These are phyloP conservation scores for Claviceps quebecensis DNA, from an alignment of 2,329 filamentous ascomycete species.

Conservation along the genomic window DNA sequence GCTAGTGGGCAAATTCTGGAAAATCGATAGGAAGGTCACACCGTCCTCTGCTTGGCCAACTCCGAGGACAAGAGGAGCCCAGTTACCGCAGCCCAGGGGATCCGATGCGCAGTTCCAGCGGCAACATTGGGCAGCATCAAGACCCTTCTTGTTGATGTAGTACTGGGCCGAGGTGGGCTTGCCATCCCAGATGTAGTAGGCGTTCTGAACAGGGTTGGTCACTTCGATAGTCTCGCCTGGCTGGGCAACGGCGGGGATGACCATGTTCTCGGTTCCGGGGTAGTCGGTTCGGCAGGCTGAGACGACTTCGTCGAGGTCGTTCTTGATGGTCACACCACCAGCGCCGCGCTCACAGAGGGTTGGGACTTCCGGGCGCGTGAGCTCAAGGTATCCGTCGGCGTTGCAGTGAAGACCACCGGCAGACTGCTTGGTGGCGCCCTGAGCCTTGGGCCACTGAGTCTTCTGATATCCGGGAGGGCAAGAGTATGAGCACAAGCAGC, in stretches of 20 bases:
- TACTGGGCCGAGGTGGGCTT: conserved; percentile 79
- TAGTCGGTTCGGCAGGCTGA: conserved; percentile 92
- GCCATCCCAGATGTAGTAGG: conserved; percentile 68
- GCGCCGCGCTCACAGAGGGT: conserved; percentile 64
- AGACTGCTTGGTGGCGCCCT: conserved; percentile 71
- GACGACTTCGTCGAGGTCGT: conserved; percentile 53
- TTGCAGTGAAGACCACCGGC: conserved; percentile 81
- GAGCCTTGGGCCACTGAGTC: conserved; percentile 69
- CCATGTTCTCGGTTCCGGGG: conserved; percentile 81
- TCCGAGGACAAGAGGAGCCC: conserved; percentile 74
- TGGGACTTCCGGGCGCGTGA: conserved; percentile 54
- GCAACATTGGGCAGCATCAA: conserved; percentile 54
- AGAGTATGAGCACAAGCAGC: conserved; percentile 77
- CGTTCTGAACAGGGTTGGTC: conserved; percentile 58
- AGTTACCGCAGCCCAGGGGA: conserved; percentile 58
- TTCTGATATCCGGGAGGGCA: conserved; percentile 90
- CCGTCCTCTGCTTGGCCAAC: conserved; percentile 53
- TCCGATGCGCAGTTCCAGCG: conserved; percentile 47
- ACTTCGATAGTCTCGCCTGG: conserved; percentile 48
- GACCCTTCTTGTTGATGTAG: conserved; percentile 81
- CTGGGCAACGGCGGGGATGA: conserved; percentile 54
- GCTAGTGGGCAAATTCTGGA: conserved; percentile 70
- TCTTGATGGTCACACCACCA: conserved; percentile 58
- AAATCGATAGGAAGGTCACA: conserved; percentile 67
- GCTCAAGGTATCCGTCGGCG: conserved; percentile 53